phyloP scores from a whole-genome alignment of 169 alveolate genomes.

The Babesia ovis region DNA sequence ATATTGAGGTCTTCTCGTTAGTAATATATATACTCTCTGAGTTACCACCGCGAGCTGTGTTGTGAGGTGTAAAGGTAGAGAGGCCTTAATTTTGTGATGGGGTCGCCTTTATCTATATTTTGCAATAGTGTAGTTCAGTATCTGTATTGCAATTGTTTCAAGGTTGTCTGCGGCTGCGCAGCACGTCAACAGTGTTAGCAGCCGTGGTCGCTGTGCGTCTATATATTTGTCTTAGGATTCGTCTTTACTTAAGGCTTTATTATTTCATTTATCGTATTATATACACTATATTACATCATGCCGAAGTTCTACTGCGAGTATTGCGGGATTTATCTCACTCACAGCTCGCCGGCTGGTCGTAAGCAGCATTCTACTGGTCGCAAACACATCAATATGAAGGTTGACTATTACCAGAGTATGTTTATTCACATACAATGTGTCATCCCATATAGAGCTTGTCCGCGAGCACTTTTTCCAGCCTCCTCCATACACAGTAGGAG shows the following conservation, averaged over 20 bases:
- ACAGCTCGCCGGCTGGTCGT: constrained; percentile 98
- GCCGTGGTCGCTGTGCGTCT: no score
- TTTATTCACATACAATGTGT: background rate
- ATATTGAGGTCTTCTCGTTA: background rate
- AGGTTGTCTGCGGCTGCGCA: no score
- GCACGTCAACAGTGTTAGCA: no score
- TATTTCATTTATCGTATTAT: no score
- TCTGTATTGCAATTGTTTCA: no score
- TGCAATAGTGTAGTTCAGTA: no score
- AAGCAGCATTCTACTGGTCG: constrained; percentile 97
- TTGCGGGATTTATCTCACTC: constrained; percentile 98
- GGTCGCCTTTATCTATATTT: no score
- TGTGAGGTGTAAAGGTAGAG: background rate
- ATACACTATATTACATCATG: no score
- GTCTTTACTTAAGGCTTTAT: no score
- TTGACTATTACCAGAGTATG: constrained; percentile 93
- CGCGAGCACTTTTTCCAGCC: constrained; percentile 68
- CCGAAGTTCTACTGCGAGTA: constrained; percentile 99
- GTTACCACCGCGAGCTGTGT: no score
- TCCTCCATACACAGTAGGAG: constrained; percentile 33
- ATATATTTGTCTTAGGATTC: no score
- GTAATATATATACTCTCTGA: no score
- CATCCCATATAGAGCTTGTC: constrained; percentile 34
- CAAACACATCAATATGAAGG: constrained; percentile 95
- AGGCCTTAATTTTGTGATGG: background rate